Evolutionary conservation across 2,329 filamentous ascomycete genomes (phyloP).

Genomic region (Colletotrichum phormii): DNA sequence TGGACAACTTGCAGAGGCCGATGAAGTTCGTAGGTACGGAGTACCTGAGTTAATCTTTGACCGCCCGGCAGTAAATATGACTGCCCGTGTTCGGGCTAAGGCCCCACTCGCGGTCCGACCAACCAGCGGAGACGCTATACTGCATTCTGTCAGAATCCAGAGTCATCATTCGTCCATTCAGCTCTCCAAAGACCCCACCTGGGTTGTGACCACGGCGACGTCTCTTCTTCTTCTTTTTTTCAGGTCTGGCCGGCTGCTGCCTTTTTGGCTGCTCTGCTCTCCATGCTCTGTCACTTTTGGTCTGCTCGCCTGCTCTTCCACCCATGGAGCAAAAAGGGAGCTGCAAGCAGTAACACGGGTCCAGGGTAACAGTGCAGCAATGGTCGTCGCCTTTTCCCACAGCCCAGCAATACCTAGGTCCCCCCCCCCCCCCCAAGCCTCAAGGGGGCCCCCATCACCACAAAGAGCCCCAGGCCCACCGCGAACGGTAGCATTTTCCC

Average conservation of each 20-base stretch:
- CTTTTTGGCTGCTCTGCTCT: background rate
- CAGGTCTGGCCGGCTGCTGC: background rate
- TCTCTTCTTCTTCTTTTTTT: conserved; percentile 14
- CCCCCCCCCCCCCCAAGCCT: too few species aligned
- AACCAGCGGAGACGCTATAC: conserved; percentile 22
- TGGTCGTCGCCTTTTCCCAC: conserved; percentile 24
- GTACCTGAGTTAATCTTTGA: background rate
- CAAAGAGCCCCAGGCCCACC: conserved; percentile 22
- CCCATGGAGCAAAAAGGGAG: conserved; percentile 18
- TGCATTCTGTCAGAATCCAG: background rate
- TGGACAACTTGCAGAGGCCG: background rate
- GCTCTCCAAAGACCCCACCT: background rate
- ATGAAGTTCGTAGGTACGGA: background rate
- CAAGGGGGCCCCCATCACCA: background rate
- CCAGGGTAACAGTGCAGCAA: conserved; percentile 27
- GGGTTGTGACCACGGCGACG: conserved; percentile 27
- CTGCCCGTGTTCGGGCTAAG: background rate
- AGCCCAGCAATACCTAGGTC: background rate
- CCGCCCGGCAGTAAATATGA: conserved; percentile 22
- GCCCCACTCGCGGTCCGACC: conserved; percentile 16
- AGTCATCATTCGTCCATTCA: conserved; percentile 9
- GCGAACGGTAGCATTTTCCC: conserved; percentile 35
- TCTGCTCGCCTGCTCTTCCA: background rate
- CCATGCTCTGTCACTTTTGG: background rate
- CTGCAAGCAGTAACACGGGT: conserved; percentile 15